A percentile compares a stretch with the other conserved stretches of the same genome.
phyloP scores from a whole-genome alignment of 2,329 filamentous ascomycete species.

The Pseudogymnoascus sp. region DNA sequence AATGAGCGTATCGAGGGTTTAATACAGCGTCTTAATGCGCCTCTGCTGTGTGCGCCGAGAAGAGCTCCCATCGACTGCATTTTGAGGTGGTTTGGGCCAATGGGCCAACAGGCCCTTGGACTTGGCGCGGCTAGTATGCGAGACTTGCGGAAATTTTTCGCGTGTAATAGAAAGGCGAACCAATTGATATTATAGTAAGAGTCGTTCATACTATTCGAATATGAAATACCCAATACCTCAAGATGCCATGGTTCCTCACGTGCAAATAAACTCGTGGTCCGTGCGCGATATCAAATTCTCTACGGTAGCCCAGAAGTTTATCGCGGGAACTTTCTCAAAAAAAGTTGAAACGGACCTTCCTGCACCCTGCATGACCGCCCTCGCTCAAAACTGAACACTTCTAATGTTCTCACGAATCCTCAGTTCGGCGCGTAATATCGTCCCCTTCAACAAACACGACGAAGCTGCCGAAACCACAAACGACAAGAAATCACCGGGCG shows the following conservation, averaged over 20 bases:
- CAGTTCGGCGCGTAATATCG: constrained; percentile 10
- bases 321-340: not conserved
- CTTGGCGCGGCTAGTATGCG: not conserved
- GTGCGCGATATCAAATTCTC: constrained; percentile 6
- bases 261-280: constrained; percentile 5
- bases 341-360: constrained; percentile 1
- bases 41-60: not conserved
- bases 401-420: constrained; percentile 13
- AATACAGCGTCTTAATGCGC: not conserved
- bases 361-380: constrained; percentile 3
- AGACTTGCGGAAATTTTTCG: not conserved
- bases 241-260: not conserved
- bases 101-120: not conserved
- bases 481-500: constrained; percentile 5
- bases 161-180: not conserved
- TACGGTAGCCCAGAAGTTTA: not conserved
- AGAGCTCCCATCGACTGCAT: constrained; percentile 1
- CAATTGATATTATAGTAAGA: not conserved
- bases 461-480: not conserved
- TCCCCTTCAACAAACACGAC: constrained; percentile 9
- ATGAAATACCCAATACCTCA: not conserved
- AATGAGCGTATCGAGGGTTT: not conserved
- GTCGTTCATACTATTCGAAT: not conserved
- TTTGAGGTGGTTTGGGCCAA: not conserved
- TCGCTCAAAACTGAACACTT: not conserved